phyloP scores from a whole-genome alignment of 75 land plant genomes.

The Ceratopteris richardii region DNA sequence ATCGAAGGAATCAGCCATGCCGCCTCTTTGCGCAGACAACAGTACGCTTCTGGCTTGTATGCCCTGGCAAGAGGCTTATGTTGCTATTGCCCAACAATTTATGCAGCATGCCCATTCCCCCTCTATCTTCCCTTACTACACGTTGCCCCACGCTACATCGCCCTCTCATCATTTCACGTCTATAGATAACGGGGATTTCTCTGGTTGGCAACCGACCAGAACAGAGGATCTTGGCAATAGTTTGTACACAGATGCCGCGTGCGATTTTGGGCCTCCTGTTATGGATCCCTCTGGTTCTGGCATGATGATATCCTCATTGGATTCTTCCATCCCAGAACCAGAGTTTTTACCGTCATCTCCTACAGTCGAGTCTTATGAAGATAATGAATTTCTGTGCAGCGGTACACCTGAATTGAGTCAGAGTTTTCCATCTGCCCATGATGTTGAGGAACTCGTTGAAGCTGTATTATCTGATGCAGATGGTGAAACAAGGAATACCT shows the following conservation, averaged over 20 bases:
- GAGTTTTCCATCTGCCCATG: too few species aligned
- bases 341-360: not conserved
- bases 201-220: slow-evolving; percentile 12
- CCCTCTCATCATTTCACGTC: slow-evolving; percentile 26
- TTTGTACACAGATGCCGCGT: slow-evolving; percentile 10
- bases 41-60: not conserved
- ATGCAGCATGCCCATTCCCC: slow-evolving; percentile 59
- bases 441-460: not conserved
- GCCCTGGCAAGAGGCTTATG: slow-evolving; percentile 13
- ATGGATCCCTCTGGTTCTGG: slow-evolving; percentile 3
- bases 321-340: too few species aligned
- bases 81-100: slow-evolving; percentile 73
- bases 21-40: not conserved
- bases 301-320: too few species aligned
- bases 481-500: not conserved
- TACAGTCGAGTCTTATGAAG: not conserved
- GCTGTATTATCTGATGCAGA: not conserved
- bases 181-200: slow-evolving; percentile 20
- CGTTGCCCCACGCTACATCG: slow-evolving; percentile 14
- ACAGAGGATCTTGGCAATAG: slow-evolving; percentile 1
- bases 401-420: too few species aligned
- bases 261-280: slow-evolving; percentile 8
- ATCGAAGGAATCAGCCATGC: not conserved
- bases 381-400: too few species aligned
- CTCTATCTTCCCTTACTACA: slow-evolving; percentile 19